phyloP scores from a whole-genome alignment of 2,329 filamentous ascomycete genomes.

The Colletotrichum nymphaeae region DNA sequence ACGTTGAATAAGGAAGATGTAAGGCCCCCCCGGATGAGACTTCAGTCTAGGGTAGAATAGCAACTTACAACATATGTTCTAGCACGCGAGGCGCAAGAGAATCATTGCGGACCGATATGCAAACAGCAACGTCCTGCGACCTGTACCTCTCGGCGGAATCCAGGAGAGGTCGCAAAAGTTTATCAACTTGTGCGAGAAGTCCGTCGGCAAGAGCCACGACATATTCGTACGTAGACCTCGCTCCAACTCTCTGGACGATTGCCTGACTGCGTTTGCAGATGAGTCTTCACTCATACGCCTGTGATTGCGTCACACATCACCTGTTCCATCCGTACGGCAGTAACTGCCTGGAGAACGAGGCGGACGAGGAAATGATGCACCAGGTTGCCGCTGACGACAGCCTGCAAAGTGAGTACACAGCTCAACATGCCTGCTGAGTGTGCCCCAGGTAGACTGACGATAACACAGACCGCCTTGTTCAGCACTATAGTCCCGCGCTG shows the following conservation, averaged over 20 bases:
- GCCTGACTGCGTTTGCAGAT: slow-evolving; percentile 22
- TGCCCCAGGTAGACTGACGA: background rate
- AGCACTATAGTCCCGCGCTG: slow-evolving; percentile 66
- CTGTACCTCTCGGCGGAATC: slow-evolving; percentile 66
- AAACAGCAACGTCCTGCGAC: slow-evolving; percentile 73
- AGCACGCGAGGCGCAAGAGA: slow-evolving; percentile 73
- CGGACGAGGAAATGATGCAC: slow-evolving; percentile 75
- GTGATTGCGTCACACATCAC: slow-evolving; percentile 76
- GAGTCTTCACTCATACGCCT: slow-evolving; percentile 72
- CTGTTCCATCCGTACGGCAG: slow-evolving; percentile 76
- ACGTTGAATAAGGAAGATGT: slow-evolving; percentile 66
- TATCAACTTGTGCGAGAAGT: slow-evolving; percentile 61
- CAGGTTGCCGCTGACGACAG: slow-evolving; percentile 76
- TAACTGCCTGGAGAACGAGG: slow-evolving; percentile 64
- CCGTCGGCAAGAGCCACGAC: slow-evolving; percentile 61
- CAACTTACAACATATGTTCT: background rate
- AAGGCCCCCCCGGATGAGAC: slow-evolving; percentile 37
- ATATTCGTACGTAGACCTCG: slow-evolving; percentile 65
- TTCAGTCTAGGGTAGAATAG: background rate
- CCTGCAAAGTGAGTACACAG: slow-evolving; percentile 65
- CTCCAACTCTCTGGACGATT: slow-evolving; percentile 22
- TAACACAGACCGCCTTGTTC: slow-evolving; percentile 65
- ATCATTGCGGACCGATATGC: slow-evolving; percentile 75
- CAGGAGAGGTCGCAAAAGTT: slow-evolving; percentile 67
- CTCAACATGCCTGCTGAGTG: background rate